These are phyloP conservation scores for Abortiporus biennis DNA, from an alignment of 1,284 basidiomycete species.

Conservation along the genomic window DNA sequence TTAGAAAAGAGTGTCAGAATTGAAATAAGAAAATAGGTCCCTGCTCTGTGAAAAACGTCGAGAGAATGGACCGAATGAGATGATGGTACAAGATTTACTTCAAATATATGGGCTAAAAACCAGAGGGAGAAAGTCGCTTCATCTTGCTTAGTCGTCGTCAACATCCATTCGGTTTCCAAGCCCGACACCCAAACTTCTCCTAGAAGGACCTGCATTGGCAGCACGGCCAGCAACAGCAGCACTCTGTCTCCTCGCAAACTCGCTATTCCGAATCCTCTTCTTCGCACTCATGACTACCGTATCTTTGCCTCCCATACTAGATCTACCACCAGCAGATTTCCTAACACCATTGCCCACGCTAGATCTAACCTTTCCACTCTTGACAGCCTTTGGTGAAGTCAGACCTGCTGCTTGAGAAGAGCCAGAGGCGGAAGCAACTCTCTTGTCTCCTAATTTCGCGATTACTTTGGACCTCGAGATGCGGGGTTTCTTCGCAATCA, in stretches of 20 bases:
- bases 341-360: conserved; percentile 47
- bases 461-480: conserved; percentile 77
- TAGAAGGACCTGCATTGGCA: not conserved
- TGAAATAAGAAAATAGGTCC: no score
- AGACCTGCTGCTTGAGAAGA: conserved; percentile 9
- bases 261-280: conserved; percentile 62
- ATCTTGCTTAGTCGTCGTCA: no score
- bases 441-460: conserved; percentile 63
- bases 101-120: no score
- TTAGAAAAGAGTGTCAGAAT: no score
- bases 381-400: not conserved
- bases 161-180: no score
- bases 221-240: conserved; percentile 9
- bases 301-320: conserved; percentile 27
- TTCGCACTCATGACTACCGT: conserved; percentile 48
- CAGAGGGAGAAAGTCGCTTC: no score
- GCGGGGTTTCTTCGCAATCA: conserved; percentile 55
- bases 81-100: no score
- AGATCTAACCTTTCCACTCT: conserved; percentile 35
- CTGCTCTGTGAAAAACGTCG: no score
- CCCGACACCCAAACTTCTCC: not conserved
- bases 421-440: conserved; percentile 32
- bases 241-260: conserved; percentile 38
- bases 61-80: no score
- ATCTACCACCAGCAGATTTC: conserved; percentile 37